Evolutionary conservation across 83 land plant species (phyloP).

Genomic region (Diphasiastrum complanatum): DNA sequence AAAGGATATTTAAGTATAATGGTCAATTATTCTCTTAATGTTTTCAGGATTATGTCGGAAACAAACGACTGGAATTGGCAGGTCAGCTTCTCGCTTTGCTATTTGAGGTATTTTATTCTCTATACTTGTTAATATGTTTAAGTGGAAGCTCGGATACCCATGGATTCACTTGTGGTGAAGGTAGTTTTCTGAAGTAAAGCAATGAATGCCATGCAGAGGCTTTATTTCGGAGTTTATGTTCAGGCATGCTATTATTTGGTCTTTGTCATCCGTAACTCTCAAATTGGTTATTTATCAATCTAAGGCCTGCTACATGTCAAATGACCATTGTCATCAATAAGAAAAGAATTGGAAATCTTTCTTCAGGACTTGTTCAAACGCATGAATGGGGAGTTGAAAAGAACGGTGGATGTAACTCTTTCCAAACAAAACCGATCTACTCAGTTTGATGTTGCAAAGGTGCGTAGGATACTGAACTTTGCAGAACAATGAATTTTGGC

Average conservation of each 20-base stretch:
- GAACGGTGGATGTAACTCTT: conserved; percentile 36
- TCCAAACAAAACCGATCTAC: conserved; percentile 56
- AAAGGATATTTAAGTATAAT: too few relatives aligned
- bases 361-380: conserved; percentile 85
- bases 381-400: conserved; percentile 54
- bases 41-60: conserved; percentile 96
- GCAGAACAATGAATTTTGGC: neutral
- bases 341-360: too few relatives aligned
- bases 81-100: conserved; percentile 85
- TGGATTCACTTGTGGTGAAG: too few relatives aligned
- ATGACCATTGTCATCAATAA: too few relatives aligned
- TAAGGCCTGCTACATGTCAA: too few relatives aligned
- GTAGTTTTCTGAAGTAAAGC: too few relatives aligned
- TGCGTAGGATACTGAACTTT: conserved; percentile 19
- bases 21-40: neutral
- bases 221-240: too few relatives aligned
- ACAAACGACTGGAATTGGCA: conserved; percentile 90
- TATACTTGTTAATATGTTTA: neutral
- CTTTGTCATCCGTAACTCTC: neutral
- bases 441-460: conserved; percentile 60
- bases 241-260: neutral
- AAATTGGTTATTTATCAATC: neutral
- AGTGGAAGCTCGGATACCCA: too few relatives aligned
- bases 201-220: too few relatives aligned
- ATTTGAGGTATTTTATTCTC: conserved; percentile 61